Base-by-base conservation (phyloP, 257 asterid species). In the Mentha longifolia region DNA sequence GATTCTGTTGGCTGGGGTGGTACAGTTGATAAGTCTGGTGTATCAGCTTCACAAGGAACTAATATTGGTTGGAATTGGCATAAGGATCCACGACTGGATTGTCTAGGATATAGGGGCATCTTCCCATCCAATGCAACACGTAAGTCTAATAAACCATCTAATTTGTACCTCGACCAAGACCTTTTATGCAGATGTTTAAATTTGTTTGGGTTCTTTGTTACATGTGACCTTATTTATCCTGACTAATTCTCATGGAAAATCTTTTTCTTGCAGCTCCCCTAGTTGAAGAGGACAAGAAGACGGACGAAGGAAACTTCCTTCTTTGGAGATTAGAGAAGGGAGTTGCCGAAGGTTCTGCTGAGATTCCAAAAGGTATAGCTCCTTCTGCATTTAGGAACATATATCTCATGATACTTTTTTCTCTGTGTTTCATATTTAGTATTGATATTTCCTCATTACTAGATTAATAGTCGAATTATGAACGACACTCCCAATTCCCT, bases 301-400 rank as follows among this genome's bases (percentile, higher is more conserved):
- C 95, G 0, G 86, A 76, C 35, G 98, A 91, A 85, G 88, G 80
- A 5, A 87, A 89, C 65, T 93, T 62, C 81, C 82, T 87, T 84
- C 86, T 85, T 50, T 91, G 96, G 97, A 91, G 98, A 82, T 79
- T 91, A 78, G 97, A 87, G 86, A 85, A 87, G 76, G 97, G 98
- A 71, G 85, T 93, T 55, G 97, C 98, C 2, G 97, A 91, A 84
- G 98, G 98, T 80, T 72, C 98, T 20, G 56, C 79, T 57, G 98
- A 93, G 84, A 91, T 93, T 67, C 92, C 96, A 17, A 91, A 89
- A 87, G 97, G 98, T 92, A 39, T 39, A 3, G 41, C 50, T 59
- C 6, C 7, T 2, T 58, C 56, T 41, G 5, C 19, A 46, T 37
- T 49, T 37, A 14, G 30, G 37, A 19, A 42, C 39, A 10, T 5